Evolutionary conservation across 352 stramenopile species (phyloP).

Genomic region (Globisporangium echinulatum): DNA sequence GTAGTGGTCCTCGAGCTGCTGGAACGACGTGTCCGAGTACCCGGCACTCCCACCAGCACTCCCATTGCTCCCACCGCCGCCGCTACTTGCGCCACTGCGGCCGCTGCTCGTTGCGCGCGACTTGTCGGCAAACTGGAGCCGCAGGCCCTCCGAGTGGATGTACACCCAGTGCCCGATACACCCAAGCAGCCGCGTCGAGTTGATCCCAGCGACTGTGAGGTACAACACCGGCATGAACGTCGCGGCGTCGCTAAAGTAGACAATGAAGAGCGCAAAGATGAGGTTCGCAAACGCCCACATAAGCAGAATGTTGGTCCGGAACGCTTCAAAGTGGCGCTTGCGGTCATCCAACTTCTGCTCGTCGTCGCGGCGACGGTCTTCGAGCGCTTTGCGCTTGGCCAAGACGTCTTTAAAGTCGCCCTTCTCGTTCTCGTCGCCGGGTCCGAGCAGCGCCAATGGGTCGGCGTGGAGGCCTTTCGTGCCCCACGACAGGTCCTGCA

Average conservation of each 20-base stretch:
- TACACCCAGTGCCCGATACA: constrained; percentile 74
- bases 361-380: constrained; percentile 63
- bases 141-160: constrained; percentile 38
- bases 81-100: constrained; percentile 30
- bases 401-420: constrained; percentile 83
- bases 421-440: constrained; percentile 56
- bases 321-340: constrained; percentile 77
- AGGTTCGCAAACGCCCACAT: constrained; percentile 81
- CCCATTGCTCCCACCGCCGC: constrained; percentile 36
- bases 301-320: constrained; percentile 78
- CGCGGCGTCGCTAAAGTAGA: constrained; percentile 49
- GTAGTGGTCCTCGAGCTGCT: constrained; percentile 71
- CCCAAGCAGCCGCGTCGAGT: constrained; percentile 54
- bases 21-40: constrained; percentile 51
- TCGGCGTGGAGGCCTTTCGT: constrained; percentile 69
- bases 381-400: constrained; percentile 58
- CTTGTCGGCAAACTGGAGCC: constrained; percentile 40
- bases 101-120: constrained; percentile 1
- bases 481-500: constrained; percentile 85
- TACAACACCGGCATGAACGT: constrained; percentile 70
- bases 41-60: constrained; percentile 14
- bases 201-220: constrained; percentile 61
- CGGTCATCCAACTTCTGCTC: constrained; percentile 46
- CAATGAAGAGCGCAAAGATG: constrained; percentile 68
- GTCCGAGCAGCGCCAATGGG: constrained; percentile 25